Evolutionary conservation across 805 yeast genomes (phyloP).

Genomic region (Schwanniomyces occidentalis): DNA sequence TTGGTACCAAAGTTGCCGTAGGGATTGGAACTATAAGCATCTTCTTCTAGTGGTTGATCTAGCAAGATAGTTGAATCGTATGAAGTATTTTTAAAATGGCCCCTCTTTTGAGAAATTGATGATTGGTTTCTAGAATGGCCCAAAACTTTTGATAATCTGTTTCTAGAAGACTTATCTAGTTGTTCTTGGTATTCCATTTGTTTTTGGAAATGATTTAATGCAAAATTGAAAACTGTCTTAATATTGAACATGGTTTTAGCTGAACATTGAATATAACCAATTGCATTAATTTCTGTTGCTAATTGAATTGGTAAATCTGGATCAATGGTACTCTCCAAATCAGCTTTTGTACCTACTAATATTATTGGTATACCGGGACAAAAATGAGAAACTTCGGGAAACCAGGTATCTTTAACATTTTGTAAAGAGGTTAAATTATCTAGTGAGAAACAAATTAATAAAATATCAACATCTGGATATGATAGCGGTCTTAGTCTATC

Average conservation of each 20-base stretch:
- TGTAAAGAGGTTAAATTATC: constrained; percentile 62
- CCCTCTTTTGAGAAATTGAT: constrained; percentile 25
- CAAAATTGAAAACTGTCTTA: constrained; percentile 64
- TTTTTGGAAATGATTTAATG: constrained; percentile 47
- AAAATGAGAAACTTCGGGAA: constrained; percentile 80
- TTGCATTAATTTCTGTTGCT: constrained; percentile 64
- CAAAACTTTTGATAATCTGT: constrained; percentile 35
- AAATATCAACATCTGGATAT: constrained; percentile 75
- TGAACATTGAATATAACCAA: constrained; percentile 76
- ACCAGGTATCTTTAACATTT: constrained; percentile 80
- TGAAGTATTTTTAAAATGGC: constrained; percentile 40
- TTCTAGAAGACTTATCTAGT: constrained; percentile 32
- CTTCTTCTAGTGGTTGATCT: constrained; percentile 44
- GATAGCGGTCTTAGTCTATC: constrained; percentile 76
- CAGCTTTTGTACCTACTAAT: constrained; percentile 82
- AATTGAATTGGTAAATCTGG: constrained; percentile 51
- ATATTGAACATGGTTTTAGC: constrained; percentile 71
- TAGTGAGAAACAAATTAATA: constrained; percentile 75
- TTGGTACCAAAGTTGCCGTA: constrained; percentile 28
- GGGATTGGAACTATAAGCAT: constrained; percentile 33
- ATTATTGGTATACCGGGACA: constrained; percentile 79
- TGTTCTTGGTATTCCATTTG: constrained; percentile 36
- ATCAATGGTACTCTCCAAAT: constrained; percentile 43
- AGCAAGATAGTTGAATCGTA: constrained; percentile 35
- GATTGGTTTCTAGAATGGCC: constrained; percentile 29